Evolutionary conservation across 305 asterid genomes (phyloP).

Genomic region (Fraxinus paxiana): DNA sequence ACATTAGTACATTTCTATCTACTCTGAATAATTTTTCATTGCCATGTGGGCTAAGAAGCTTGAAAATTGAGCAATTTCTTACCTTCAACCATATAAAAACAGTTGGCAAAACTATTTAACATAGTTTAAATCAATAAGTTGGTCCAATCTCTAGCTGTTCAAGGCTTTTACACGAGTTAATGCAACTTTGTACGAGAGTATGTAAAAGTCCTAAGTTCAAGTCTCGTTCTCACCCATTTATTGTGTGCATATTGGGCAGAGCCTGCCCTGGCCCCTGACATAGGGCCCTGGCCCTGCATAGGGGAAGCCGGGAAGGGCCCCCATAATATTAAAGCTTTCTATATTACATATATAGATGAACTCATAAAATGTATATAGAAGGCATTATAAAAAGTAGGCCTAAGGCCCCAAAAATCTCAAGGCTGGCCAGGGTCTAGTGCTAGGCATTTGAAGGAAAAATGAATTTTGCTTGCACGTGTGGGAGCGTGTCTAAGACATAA

Average conservation of each 20-base stretch:
- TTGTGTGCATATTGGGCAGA: not conserved
- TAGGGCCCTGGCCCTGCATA: not conserved
- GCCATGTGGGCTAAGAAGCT: not conserved
- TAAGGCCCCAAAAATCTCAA: not conserved
- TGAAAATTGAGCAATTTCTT: not conserved
- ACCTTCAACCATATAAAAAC: not conserved
- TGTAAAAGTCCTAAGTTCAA: not conserved
- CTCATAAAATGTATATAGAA: not conserved
- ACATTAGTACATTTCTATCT: not conserved
- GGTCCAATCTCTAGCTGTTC: not conserved
- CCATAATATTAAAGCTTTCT: not conserved
- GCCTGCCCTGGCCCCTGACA: not conserved
- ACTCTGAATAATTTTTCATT: not conserved
- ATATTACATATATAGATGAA: not conserved
- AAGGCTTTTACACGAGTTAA: not conserved
- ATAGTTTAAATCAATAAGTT: not conserved
- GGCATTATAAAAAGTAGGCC: not conserved
- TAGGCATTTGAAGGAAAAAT: not conserved
- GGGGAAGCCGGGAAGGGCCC: not conserved
- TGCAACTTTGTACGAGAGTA: not conserved
- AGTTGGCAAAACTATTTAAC: not conserved
- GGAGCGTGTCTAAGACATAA: not conserved
- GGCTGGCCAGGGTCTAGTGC: not conserved
- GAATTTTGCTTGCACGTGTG: not conserved
- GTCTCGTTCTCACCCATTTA: not conserved